Evolutionary conservation across 2,329 filamentous ascomycete species (phyloP).

Genomic region (Plenodomus lindquistii): DNA sequence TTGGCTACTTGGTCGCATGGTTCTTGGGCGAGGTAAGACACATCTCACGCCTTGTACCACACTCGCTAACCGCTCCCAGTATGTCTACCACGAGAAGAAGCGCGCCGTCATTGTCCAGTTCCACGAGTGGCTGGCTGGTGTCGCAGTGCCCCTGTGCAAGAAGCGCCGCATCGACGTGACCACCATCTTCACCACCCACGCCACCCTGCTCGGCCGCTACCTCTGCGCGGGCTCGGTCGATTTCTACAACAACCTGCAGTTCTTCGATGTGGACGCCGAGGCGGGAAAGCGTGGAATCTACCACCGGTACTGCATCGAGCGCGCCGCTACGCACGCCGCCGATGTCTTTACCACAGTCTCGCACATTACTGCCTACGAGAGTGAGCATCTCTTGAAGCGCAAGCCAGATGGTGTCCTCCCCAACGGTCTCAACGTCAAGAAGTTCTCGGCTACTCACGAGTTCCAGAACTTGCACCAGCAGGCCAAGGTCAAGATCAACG

Average conservation of each 20-base stretch:
- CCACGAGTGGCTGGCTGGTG: conserved; percentile 97
- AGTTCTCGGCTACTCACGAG: conserved; percentile 97
- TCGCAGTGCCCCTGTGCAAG: conserved; percentile 87
- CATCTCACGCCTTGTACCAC: background rate
- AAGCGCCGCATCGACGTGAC: conserved; percentile 95
- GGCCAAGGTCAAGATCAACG: conserved; percentile 96
- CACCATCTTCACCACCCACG: conserved; percentile 98
- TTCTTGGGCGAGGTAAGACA: conserved; percentile 85
- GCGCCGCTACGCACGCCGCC: conserved; percentile 84
- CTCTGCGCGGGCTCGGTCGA: conserved; percentile 97
- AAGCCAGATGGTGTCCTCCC: conserved; percentile 96
- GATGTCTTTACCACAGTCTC: conserved; percentile 99
- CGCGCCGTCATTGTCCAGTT: conserved; percentile 96
- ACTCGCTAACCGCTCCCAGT: conserved; percentile 57
- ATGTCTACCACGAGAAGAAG: conserved; percentile 88
- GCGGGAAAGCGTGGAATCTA: conserved; percentile 98
- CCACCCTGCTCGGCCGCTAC: conserved; percentile 91
- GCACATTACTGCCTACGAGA: conserved; percentile 97
- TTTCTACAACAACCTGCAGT: conserved; percentile 98
- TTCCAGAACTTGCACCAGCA: conserved; percentile 98
- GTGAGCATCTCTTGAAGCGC: conserved; percentile 93
- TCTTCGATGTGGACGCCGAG: conserved; percentile 94
- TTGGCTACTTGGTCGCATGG: conserved; percentile 97
- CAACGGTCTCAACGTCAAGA: conserved; percentile 97
- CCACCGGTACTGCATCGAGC: conserved; percentile 97